Percentiles rank a stretch among this genome's conserved stretches.
phyloP scores from a whole-genome alignment of 495 filamentous ascomycete species.

The Penicillium pancosmium region DNA sequence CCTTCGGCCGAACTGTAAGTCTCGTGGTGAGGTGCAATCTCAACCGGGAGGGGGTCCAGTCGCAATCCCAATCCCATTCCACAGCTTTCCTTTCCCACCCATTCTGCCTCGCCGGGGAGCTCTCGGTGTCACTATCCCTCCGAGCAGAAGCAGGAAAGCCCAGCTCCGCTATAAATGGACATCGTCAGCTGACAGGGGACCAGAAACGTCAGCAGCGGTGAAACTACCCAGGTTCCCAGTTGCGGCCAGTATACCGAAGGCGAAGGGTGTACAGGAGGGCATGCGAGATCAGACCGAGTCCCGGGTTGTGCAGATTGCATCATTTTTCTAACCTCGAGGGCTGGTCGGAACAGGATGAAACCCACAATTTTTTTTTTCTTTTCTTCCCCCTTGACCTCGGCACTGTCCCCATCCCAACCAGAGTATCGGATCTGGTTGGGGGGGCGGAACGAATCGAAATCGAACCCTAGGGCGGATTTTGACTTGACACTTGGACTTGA shows the following conservation, averaged over 20 bases:
- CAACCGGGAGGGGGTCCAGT: constrained; percentile 18
- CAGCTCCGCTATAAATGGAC: constrained; percentile 13
- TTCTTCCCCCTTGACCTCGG: constrained; percentile 16
- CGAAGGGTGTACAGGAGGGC: constrained; percentile 14
- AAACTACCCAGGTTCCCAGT: constrained; percentile 26
- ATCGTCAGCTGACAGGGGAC: constrained; percentile 18
- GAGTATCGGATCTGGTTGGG: constrained; percentile 25
- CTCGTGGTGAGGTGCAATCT: constrained; percentile 22
- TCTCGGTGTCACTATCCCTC: constrained; percentile 4
- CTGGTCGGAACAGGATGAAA: constrained; percentile 3
- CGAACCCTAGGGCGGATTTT: background rate
- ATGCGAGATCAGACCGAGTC: constrained; percentile 19
- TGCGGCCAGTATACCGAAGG: constrained; percentile 15
- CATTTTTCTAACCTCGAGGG: constrained; percentile 8
- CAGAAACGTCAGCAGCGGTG: constrained; percentile 12
- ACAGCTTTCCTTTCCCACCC: background rate
- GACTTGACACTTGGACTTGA: background rate
- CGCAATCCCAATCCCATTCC: constrained; percentile 20
- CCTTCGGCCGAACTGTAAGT: constrained; percentile 26
- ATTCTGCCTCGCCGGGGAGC: constrained; percentile 3
- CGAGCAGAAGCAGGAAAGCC: background rate
- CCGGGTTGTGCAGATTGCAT: constrained; percentile 19
- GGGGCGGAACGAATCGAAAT: constrained; percentile 13
- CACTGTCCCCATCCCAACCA: constrained; percentile 29
- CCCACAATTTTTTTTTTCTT: background rate